These are phyloP conservation scores for Podospora conica DNA, from an alignment of 495 filamentous ascomycete genomes.

Conservation along the genomic window DNA sequence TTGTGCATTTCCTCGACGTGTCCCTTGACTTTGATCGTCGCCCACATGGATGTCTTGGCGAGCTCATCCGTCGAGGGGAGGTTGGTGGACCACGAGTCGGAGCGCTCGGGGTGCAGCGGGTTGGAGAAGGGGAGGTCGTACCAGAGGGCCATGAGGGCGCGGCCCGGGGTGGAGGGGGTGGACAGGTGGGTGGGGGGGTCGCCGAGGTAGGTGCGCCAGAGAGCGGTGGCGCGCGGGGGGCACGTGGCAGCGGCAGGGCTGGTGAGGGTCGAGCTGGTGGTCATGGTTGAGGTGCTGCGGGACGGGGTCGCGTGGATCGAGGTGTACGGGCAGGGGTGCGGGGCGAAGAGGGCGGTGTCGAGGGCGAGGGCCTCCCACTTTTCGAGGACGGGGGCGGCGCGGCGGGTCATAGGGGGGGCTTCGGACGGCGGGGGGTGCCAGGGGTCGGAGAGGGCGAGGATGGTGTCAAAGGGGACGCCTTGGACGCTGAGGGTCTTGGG, in stretches of 20 bases:
- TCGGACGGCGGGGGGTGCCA: background rate
- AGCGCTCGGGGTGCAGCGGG: background rate
- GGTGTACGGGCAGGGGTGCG: background rate
- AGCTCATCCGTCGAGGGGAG: background rate
- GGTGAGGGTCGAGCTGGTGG: no score
- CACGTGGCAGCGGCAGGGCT: no score
- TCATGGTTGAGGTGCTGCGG: no score
- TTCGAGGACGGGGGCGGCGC: background rate
- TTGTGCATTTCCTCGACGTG: background rate
- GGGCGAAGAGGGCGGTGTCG: background rate
- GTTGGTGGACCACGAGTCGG: background rate
- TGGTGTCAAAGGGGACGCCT: background rate
- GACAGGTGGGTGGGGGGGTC: background rate
- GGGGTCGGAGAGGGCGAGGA: background rate
- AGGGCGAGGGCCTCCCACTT: background rate
- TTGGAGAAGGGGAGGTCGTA: background rate
- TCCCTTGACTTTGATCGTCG: background rate
- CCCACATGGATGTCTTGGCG: background rate
- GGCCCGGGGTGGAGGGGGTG: background rate
- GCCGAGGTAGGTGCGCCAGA: background rate
- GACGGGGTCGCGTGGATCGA: background rate
- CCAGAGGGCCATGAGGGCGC: background rate
- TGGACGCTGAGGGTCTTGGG: background rate
- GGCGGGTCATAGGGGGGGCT: background rate
- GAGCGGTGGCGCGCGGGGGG: background rate